These are phyloP conservation scores for Phaeosphaeriaceae sp. DNA, from an alignment of 2,329 filamentous ascomycete genomes.

Conservation along the genomic window DNA sequence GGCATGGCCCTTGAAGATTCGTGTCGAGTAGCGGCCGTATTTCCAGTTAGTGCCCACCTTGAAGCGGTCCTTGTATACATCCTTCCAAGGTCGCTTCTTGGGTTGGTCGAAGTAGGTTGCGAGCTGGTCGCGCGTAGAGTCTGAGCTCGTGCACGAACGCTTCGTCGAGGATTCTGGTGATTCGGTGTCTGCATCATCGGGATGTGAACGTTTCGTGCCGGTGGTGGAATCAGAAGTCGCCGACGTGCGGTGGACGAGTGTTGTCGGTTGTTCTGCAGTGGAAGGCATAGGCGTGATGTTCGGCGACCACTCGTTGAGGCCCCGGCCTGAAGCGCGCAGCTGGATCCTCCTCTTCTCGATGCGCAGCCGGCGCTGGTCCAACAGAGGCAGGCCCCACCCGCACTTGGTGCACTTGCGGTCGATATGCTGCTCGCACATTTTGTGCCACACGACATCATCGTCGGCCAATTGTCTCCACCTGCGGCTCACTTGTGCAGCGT, in stretches of 20 bases:
- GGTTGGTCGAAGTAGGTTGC: constrained; percentile 59
- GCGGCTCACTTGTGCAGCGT: constrained; percentile 90
- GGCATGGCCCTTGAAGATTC: constrained; percentile 82
- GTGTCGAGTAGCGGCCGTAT: constrained; percentile 85
- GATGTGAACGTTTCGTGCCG: constrained; percentile 38
- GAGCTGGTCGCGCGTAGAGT: constrained; percentile 36
- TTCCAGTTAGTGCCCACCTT: constrained; percentile 98
- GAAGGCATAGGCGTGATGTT: constrained; percentile 58
- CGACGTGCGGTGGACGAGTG: constrained; percentile 17
- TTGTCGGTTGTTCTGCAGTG: constrained; percentile 11
- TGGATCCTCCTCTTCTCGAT: constrained; percentile 88
- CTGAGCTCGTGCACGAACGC: constrained; percentile 38
- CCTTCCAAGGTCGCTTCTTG: constrained; percentile 81
- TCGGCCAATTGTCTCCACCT: constrained; percentile 91
- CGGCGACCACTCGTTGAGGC: constrained; percentile 61
- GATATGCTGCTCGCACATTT: constrained; percentile 97
- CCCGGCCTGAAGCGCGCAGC: constrained; percentile 67
- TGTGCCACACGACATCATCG: constrained; percentile 96
- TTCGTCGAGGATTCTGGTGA: constrained; percentile 40
- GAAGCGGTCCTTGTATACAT: constrained; percentile 93
- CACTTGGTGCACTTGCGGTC: constrained; percentile 93
- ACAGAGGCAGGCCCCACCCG: constrained; percentile 88
- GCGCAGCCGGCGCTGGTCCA: constrained; percentile 86
- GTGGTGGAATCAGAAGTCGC: constrained; percentile 22
- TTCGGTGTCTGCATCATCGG: constrained; percentile 25